Evolutionary conservation across 306 rosid species (phyloP).

Genomic region (Cyamopsis tetragonoloba): DNA sequence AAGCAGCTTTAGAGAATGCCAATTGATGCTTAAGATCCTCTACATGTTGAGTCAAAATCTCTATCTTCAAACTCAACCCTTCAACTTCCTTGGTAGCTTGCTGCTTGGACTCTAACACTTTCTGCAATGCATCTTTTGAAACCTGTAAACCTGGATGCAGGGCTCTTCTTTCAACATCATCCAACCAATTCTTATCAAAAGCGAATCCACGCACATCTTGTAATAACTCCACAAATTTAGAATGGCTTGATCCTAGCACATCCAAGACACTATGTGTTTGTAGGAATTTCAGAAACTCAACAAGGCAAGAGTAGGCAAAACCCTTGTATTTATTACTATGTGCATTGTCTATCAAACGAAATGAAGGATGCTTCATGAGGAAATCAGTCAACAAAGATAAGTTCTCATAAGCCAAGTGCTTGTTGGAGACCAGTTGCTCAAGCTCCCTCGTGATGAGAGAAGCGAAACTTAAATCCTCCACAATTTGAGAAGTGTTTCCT

Average conservation of each 20-base stretch:
- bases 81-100: too few relatives aligned
- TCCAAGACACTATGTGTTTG: not conserved
- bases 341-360: not conserved
- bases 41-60: not conserved
- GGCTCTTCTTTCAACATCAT: too few relatives aligned
- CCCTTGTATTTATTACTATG: not conserved
- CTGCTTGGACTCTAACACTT: not conserved
- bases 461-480: not conserved
- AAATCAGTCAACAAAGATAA: slow-evolving; percentile 10
- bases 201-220: not conserved
- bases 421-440: not conserved
- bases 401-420: not conserved
- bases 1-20: too few relatives aligned
- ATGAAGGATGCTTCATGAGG: not conserved
- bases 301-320: not conserved
- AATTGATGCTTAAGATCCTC: not conserved
- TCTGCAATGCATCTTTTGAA: not conserved
- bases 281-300: slow-evolving; percentile 5
- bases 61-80: too few relatives aligned
- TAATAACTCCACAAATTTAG: slow-evolving; percentile 5
- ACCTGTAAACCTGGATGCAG: not conserved
- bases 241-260: not conserved
- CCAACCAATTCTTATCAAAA: not conserved
- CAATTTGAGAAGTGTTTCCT: too few relatives aligned
- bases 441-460: not conserved